Conservation (phyloP, 2,329 filamentous ascomycete genomes). For the Cytospora piceae region DNA sequence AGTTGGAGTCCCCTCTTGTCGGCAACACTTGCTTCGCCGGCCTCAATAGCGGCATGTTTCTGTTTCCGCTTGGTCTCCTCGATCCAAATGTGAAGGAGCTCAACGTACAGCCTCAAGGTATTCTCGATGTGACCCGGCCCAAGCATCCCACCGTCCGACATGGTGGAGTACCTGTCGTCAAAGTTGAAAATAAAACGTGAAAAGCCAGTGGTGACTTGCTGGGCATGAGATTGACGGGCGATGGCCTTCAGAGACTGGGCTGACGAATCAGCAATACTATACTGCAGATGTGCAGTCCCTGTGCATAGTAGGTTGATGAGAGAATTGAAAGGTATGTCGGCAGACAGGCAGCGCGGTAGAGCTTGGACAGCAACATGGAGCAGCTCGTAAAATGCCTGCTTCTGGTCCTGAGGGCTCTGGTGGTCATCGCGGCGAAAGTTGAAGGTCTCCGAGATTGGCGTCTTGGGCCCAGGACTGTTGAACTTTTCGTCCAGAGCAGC, state of each 20-base stretch:
- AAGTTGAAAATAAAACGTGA: slow-evolving; percentile 98
- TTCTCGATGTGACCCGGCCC: slow-evolving; percentile 93
- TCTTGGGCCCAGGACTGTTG: slow-evolving; percentile 83
- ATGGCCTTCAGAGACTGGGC: slow-evolving; percentile 94
- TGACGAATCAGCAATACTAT: slow-evolving; percentile 89
- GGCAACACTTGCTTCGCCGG: slow-evolving; percentile 62
- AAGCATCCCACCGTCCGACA: slow-evolving; percentile 97
- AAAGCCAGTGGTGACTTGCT: slow-evolving; percentile 96
- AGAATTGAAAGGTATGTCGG: slow-evolving; percentile 89
- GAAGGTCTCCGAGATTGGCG: slow-evolving; percentile 92
- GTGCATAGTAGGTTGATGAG: slow-evolving; percentile 95
- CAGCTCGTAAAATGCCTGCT: slow-evolving; percentile 93
- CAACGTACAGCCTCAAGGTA: slow-evolving; percentile 88
- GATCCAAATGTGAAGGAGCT: slow-evolving; percentile 95
- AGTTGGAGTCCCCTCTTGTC: slow-evolving; percentile 77
- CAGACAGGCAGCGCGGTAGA: slow-evolving; percentile 87
- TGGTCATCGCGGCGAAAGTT: slow-evolving; percentile 87
- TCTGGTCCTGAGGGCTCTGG: slow-evolving; percentile 73
- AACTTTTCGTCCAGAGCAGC: slow-evolving; percentile 96
- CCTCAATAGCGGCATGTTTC: slow-evolving; percentile 69
- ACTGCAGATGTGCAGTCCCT: slow-evolving; percentile 92
- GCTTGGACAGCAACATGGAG: slow-evolving; percentile 95
- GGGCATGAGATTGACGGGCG: slow-evolving; percentile 87
- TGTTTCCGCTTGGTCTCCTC: slow-evolving; percentile 91
- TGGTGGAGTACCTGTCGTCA: slow-evolving; percentile 94